Conservation (phyloP, 176 grass and related monocot species). For the Oryza rufipogon region DNA sequence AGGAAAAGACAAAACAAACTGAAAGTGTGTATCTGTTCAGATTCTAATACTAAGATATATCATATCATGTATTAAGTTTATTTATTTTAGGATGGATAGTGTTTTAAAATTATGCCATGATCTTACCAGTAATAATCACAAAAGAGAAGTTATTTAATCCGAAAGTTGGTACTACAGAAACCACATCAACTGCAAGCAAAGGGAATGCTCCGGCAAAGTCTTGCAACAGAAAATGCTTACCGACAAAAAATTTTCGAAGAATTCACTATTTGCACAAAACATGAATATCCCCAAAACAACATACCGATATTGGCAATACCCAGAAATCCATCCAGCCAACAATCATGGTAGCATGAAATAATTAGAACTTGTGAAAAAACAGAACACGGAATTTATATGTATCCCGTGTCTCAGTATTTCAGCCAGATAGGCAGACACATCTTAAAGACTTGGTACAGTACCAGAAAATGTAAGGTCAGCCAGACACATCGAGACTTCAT, state of each 20-base stretch:
- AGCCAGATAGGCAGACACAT: not conserved
- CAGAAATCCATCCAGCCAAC: not conserved
- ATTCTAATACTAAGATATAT: too few relatives aligned
- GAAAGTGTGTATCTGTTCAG: too few relatives aligned
- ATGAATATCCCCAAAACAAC: not conserved
- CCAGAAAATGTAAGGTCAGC: not conserved
- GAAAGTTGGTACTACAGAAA: not conserved
- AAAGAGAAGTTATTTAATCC: not conserved
- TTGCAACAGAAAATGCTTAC: not conserved
- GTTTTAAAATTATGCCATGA: not conserved
- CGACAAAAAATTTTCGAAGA: not conserved
- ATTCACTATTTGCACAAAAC: not conserved
- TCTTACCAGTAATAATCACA: not conserved
- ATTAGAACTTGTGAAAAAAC: not conserved
- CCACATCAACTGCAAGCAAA: not conserved
- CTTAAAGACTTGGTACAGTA: not conserved
- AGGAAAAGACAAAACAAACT: too few relatives aligned
- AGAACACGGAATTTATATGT: not conserved
- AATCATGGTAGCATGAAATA: not conserved
- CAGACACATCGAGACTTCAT: slow-evolving; percentile 12
- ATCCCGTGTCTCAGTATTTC: not conserved
- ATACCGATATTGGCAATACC: not conserved
- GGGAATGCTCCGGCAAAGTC: not conserved
- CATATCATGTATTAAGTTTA: too few relatives aligned
- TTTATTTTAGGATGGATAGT: too few relatives aligned